Conservation (phyloP, 2,329 filamentous ascomycete species). For the Didymella pomorum region DNA sequence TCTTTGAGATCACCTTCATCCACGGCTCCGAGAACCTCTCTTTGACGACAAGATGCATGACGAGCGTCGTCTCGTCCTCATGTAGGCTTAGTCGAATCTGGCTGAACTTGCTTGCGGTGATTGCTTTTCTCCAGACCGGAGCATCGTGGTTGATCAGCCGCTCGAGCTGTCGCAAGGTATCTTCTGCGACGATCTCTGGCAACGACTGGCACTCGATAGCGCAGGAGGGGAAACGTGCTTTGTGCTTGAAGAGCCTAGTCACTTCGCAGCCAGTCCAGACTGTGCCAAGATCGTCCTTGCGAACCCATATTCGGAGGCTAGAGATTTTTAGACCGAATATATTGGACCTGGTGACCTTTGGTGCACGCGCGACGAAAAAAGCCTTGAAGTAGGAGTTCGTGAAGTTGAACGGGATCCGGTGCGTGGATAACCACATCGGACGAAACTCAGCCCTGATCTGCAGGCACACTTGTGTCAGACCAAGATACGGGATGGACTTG, state of each 20-base stretch:
- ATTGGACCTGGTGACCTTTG: slow-evolving; percentile 4
- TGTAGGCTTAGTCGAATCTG: slow-evolving; percentile 20
- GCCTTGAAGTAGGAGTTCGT: slow-evolving; percentile 30
- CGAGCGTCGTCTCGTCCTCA: not conserved
- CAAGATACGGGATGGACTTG: slow-evolving; percentile 29
- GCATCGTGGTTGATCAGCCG: slow-evolving; percentile 25
- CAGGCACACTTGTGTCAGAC: slow-evolving; percentile 32
- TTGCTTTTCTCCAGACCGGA: slow-evolving; percentile 24
- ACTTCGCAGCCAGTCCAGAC: slow-evolving; percentile 13
- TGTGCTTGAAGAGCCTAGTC: slow-evolving; percentile 30
- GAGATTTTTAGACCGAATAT: slow-evolving; percentile 1
- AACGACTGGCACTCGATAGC: slow-evolving; percentile 12
- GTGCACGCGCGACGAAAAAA: slow-evolving; percentile 27
- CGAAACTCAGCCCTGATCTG: slow-evolving; percentile 40
- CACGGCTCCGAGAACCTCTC: slow-evolving; percentile 27
- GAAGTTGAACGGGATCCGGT: slow-evolving; percentile 29
- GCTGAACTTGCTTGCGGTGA: slow-evolving; percentile 21
- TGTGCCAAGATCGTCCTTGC: slow-evolving; percentile 10
- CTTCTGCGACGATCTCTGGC: not conserved
- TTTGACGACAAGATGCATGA: slow-evolving; percentile 25
- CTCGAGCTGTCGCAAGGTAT: slow-evolving; percentile 9
- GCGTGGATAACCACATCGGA: slow-evolving; percentile 33
- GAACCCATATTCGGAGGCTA: slow-evolving; percentile 27
- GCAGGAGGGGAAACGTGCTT: slow-evolving; percentile 27
- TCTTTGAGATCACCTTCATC: slow-evolving; percentile 22